These are phyloP conservation scores for Pythium scleroteichum DNA, from an alignment of 352 stramenopile species.

Conservation along the genomic window DNA sequence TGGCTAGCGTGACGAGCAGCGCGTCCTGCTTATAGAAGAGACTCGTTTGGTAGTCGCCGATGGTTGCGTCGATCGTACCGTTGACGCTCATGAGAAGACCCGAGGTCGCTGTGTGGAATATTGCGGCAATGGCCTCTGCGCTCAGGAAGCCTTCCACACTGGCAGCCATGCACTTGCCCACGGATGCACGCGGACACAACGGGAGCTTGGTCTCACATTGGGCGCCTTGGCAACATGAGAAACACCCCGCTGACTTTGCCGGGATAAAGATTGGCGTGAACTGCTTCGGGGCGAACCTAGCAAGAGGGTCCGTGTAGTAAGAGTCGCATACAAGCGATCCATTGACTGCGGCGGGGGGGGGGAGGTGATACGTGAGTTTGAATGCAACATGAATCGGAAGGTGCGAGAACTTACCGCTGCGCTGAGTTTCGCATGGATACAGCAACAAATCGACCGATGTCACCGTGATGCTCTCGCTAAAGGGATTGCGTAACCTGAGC, in stretches of 20 bases:
- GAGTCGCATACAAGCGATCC: constrained; percentile 60
- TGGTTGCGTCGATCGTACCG: constrained; percentile 67
- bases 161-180: constrained; percentile 67
- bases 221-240: constrained; percentile 74
- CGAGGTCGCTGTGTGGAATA: constrained; percentile 71
- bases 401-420: constrained; percentile 37
- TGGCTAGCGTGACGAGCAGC: constrained; percentile 66
- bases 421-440: constrained; percentile 75
- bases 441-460: constrained; percentile 63
- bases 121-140: constrained; percentile 69
- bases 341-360: no score
- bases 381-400: background rate
- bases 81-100: constrained; percentile 82
- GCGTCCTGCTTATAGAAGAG: constrained; percentile 76
- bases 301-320: constrained; percentile 66
- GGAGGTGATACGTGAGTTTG: background rate
- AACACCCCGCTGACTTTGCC: constrained; percentile 60
- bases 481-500: constrained; percentile 77
- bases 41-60: constrained; percentile 62
- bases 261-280: constrained; percentile 80
- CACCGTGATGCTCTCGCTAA: constrained; percentile 78
- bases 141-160: constrained; percentile 69
- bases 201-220: constrained; percentile 49
- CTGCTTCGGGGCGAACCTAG: constrained; percentile 57
- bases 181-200: constrained; percentile 56